Evolutionary conservation across 2,329 filamentous ascomycete species (phyloP).

Genomic region (Diplodia mutila): DNA sequence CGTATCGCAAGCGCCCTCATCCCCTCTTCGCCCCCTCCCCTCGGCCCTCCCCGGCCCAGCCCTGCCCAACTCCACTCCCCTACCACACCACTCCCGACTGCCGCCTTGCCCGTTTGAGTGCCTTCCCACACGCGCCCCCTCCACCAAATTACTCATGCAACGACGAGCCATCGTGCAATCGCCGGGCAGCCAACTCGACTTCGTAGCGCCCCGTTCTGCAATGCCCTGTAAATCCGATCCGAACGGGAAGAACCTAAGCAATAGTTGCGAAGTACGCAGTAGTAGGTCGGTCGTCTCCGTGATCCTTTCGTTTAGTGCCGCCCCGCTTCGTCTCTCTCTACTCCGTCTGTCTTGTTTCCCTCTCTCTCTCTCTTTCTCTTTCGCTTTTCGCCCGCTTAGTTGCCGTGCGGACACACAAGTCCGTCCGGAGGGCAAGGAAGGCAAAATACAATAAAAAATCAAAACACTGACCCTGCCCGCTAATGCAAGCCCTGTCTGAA

Average conservation of each 20-base stretch:
- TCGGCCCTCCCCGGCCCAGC: not conserved
- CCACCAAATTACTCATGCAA: not conserved
- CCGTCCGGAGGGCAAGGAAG: not conserved
- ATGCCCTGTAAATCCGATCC: conserved; percentile 14
- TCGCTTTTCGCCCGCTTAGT: too few species aligned
- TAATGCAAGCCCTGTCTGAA: not conserved
- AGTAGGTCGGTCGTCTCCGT: not conserved
- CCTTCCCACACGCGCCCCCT: not conserved
- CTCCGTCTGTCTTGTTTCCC: not conserved
- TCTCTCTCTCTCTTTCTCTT: too few species aligned
- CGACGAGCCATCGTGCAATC: not conserved
- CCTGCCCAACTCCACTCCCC: not conserved
- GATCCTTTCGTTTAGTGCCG: not conserved
- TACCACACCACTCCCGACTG: not conserved
- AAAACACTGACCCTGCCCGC: not conserved
- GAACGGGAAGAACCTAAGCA: not conserved
- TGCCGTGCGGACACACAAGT: too few species aligned
- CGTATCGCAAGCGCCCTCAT: not conserved
- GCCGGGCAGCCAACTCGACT: not conserved
- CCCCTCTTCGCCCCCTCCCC: not conserved
- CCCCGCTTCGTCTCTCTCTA: not conserved
- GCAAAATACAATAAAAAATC: not conserved
- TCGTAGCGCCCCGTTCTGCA: not conserved
- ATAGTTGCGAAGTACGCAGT: not conserved
- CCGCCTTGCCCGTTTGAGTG: not conserved